Percentiles rank a stretch among this genome's conserved stretches.
phyloP scores from a whole-genome alignment of 768 basidiomycete species.

The Thelephora ganbajun region DNA sequence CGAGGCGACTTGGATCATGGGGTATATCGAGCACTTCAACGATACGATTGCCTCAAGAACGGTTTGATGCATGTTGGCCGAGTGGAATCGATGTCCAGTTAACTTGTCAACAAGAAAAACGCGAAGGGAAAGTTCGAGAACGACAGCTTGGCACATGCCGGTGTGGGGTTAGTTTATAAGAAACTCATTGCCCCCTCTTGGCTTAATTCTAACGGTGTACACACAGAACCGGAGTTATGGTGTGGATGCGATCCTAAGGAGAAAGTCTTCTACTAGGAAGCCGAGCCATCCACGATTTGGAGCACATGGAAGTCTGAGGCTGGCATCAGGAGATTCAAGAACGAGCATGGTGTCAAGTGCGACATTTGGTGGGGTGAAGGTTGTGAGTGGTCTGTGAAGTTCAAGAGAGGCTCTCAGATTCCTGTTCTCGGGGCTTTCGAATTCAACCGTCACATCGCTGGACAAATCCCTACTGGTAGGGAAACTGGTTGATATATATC shows the following conservation, averaged over 20 bases:
- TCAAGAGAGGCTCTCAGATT: conserved; percentile 95
- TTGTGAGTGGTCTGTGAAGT: conserved; percentile 95
- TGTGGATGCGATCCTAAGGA: conserved; percentile 95
- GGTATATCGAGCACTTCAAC: conserved; percentile 96
- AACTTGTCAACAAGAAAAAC: conserved; percentile 97
- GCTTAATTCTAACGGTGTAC: neutral
- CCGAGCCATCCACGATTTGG: conserved; percentile 91
- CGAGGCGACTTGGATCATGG: conserved; percentile 99
- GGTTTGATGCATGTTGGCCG: conserved; percentile 92
- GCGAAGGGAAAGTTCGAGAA: conserved; percentile 89
- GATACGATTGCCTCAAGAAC: conserved; percentile 89
- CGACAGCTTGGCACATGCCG: conserved; percentile 81
- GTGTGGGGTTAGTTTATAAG: conserved; percentile 88
- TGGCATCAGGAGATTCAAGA: conserved; percentile 91
- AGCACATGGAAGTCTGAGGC: conserved; percentile 86
- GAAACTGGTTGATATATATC: conserved; percentile 88
- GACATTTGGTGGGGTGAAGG: conserved; percentile 88
- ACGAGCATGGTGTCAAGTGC: conserved; percentile 92
- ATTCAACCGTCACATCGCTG: conserved; percentile 90
- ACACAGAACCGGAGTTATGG: conserved; percentile 89
- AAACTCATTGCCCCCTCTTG: neutral
- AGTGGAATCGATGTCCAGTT: conserved; percentile 88
- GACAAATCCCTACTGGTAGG: conserved; percentile 97
- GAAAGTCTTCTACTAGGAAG: conserved; percentile 94
- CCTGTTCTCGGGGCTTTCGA: conserved; percentile 89